A percentile compares a stretch with the other conserved stretches of the same genome.
Evolutionary conservation across 129 eudicot genomes (phyloP).

Genomic region (Glebionis coronaria): DNA sequence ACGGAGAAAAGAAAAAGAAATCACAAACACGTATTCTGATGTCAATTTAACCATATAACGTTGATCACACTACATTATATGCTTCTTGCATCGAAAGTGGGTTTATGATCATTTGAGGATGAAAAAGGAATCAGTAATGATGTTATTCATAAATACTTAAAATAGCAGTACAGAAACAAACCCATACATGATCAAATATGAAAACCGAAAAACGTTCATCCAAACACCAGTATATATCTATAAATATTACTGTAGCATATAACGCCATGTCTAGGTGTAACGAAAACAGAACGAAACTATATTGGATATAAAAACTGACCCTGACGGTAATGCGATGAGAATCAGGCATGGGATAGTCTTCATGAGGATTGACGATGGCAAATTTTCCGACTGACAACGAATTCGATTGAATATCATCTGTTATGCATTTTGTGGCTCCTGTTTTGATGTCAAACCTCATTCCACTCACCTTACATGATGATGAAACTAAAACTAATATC

Average conservation of each 20-base stretch:
- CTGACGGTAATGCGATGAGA: constrained; percentile 52
- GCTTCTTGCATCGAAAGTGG: no score
- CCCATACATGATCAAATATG: no score
- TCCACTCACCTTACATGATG: constrained; percentile 27
- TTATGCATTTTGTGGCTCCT: constrained; percentile 65
- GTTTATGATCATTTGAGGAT: no score
- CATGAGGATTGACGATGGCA: constrained; percentile 41
- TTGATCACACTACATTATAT: no score
- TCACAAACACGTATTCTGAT: no score
- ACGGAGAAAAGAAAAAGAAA: no score
- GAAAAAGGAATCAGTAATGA: no score
- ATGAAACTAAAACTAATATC: constrained; percentile 14
- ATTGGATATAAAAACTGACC: constrained; percentile 31
- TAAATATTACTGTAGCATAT: constrained; percentile 4
- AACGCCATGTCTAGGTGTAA: not conserved
- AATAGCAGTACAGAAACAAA: no score
- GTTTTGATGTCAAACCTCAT: constrained; percentile 62
- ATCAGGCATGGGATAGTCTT: constrained; percentile 51
- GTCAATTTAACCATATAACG: no score
- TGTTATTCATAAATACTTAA: no score
- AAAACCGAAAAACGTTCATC: not conserved
- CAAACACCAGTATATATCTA: not conserved
- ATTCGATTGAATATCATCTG: constrained; percentile 53
- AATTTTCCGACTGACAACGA: constrained; percentile 64
- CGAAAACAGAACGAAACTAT: not conserved